Percentiles rank a stretch among this genome's conserved stretches.
These are phyloP conservation scores for Geranium incanum DNA, from an alignment of 441 rosid species.

Conservation along the genomic window DNA sequence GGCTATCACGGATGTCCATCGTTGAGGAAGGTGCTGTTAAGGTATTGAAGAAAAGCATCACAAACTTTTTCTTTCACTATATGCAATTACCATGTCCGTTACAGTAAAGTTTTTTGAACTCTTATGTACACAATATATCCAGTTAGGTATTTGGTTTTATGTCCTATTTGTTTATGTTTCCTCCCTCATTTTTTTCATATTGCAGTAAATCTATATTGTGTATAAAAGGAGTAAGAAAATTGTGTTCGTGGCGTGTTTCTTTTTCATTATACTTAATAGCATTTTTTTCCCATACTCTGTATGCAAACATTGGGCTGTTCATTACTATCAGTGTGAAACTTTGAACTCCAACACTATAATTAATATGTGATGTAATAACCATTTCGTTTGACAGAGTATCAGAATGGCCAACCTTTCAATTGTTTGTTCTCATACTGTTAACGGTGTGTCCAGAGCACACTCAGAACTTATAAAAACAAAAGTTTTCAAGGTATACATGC, in stretches of 20 bases:
- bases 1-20: slow-evolving; percentile 46
- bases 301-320: background rate
- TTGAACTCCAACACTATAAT: slow-evolving; percentile 2
- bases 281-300: too few species aligned
- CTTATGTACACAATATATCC: too few species aligned
- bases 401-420: slow-evolving; percentile 53
- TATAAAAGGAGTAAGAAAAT: too few species aligned
- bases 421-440: slow-evolving; percentile 45
- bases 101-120: background rate
- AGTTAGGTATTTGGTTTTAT: too few species aligned
- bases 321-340: background rate
- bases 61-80: background rate
- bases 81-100: background rate
- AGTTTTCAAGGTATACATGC: slow-evolving; percentile 38
- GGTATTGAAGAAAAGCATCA: slow-evolving; percentile 27
- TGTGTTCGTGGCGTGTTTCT: too few species aligned
- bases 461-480: slow-evolving; percentile 37
- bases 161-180: too few species aligned
- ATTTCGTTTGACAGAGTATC: slow-evolving; percentile 30
- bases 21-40: slow-evolving; percentile 51
- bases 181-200: too few species aligned
- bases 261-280: too few species aligned
- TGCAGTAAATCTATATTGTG: too few species aligned
- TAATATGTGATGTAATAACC: slow-evolving; percentile 9
- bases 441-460: slow-evolving; percentile 47